A percentile compares a stretch with the other conserved stretches of the same genome.
Evolutionary conservation across 208 protist genomes (phyloP).

Genomic region (Herpetomonas muscarum): DNA sequence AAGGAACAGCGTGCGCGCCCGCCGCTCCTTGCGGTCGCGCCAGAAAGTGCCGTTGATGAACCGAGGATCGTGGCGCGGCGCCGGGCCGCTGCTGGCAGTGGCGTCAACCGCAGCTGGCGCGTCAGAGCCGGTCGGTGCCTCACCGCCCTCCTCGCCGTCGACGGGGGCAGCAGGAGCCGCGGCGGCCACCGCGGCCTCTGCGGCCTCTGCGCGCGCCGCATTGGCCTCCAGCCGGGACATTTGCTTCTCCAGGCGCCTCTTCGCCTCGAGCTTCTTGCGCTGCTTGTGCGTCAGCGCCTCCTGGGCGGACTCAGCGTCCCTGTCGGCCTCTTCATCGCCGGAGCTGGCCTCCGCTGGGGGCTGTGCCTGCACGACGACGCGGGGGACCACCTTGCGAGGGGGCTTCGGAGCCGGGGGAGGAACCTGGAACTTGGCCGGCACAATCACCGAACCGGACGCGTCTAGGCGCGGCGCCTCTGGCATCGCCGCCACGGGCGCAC

Average conservation of each 20-base stretch:
- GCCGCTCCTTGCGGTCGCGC: conserved; percentile 71
- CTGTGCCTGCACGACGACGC: not conserved
- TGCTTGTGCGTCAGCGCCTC: conserved; percentile 64
- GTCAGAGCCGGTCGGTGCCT: not conserved
- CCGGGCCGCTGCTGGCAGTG: not conserved
- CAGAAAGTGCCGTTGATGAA: conserved; percentile 86
- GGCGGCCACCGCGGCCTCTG: not conserved
- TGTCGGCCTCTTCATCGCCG: conserved; percentile 4
- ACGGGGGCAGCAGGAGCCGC: not conserved
- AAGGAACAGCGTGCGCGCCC: conserved; percentile 78
- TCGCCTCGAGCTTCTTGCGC: conserved; percentile 43
- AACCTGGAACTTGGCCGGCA: too few species aligned
- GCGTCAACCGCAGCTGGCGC: not conserved
- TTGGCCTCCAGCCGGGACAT: conserved; percentile 35
- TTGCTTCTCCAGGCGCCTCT: conserved; percentile 51
- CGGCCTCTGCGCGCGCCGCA: not conserved
- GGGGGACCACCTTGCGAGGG: not conserved
- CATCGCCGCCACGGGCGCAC: too few species aligned
- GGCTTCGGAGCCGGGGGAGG: not conserved
- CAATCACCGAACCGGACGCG: too few species aligned
- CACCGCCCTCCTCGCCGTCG: not conserved
- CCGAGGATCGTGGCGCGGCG: conserved; percentile 72
- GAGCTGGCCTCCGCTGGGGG: not conserved
- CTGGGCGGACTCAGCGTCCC: conserved; percentile 7
- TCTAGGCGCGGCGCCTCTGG: too few species aligned